Base-by-base conservation (phyloP, 1,139 yeast species). In the Geotrichum carabidarum region DNA sequence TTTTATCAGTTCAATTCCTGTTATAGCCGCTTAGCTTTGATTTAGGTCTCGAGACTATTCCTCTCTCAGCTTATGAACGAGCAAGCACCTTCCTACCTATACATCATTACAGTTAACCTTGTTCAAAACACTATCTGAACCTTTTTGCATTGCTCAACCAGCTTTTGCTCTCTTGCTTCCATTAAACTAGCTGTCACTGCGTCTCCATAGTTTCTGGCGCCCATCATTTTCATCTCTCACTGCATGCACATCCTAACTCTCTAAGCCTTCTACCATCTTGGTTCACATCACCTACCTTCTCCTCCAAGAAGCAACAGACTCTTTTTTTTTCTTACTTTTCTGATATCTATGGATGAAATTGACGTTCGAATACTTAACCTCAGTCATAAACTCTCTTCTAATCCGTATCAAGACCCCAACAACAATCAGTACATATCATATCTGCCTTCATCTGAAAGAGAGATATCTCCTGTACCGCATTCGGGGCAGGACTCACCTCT, bases 401-500 rank as follows among this genome's bases (percentile, higher is more conserved):
- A 50, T 41, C 58, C 58, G 12, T 50, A 48, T 27, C 48, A 48
- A 30, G 56, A 53, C 46, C 52, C 58, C 9, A 51, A 56, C n/a
- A 56, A 56, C 35, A 47, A 48, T 11, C 54, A 56, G 22, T 56
- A 50, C 53, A 49, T 56, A 12, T 38, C 58, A n/a, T 56, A 50
- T 42, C 42, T 56, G 18, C 58, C 58, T 4, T 36, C 48, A 4
- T 42, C 53, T 12, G 53, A 47, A 31, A 43, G 56, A 34, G 55
- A 47, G 32, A 46, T 53, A 9, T 56, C 58, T 4, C 56, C 58
- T 31, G 53, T 44, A 9, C 54, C 58, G 14, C 30, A 27, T 17
- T 44, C 40, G 35, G 51, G 42, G 37, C 50, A 51, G 40, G 50
- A 51, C 41, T 44, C 48, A n/a, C 36, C 49, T 27, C 37, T 44